Evolutionary conservation across 805 yeast species (phyloP), one percentile per base, ranked within the genome.

Genomic region (Starmera amethionina): DNA sequence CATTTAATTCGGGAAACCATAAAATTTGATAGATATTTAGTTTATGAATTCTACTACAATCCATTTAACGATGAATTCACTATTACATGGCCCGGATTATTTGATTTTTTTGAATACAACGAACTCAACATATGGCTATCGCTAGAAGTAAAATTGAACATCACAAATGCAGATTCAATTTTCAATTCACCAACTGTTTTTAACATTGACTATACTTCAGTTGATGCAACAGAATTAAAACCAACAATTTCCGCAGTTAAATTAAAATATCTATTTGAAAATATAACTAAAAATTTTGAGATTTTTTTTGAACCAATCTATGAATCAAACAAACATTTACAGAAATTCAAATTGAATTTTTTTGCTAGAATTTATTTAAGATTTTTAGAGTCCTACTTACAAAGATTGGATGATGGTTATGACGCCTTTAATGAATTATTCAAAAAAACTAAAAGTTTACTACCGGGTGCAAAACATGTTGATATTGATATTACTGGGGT

Each of bases 41-140:
- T 59, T 15, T 52, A 50, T 5, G 65, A 65, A 45, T 57, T 68
- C 55, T 60, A 68, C 58, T 60, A 77, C 66, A 46, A 67, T 49
- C 58, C 55, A 7, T 40, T 37, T 11, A 41, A 51, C 30, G 47
- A 52, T 39, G 51, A 64, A 48, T 4, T 4, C 6, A 22, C 9
- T 22, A 8, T 22, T 8, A 13, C 47, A 40, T 46, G 68, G 68
- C 34, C 53, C 47, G 44, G 62, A 39, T 5, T 50, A 51, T 36
- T 55, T 53, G 16, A 49, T 52, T 11, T 39, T 42, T 51, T 52
- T 34, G 37, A 39, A 12, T 50, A 46, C 32, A 28, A 37, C 1
- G 56, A 56, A n/a, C 62, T 68, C 38, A 67, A 65, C 32, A 56
- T 58, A 14, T 71, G 81, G 79, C 56, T 77, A 2, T 56, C 57